A percentile compares a stretch with the other conserved stretches of the same genome.
Evolutionary conservation across 495 filamentous ascomycete species (phyloP).

Genomic region (Barbatosphaeria neglecta): DNA sequence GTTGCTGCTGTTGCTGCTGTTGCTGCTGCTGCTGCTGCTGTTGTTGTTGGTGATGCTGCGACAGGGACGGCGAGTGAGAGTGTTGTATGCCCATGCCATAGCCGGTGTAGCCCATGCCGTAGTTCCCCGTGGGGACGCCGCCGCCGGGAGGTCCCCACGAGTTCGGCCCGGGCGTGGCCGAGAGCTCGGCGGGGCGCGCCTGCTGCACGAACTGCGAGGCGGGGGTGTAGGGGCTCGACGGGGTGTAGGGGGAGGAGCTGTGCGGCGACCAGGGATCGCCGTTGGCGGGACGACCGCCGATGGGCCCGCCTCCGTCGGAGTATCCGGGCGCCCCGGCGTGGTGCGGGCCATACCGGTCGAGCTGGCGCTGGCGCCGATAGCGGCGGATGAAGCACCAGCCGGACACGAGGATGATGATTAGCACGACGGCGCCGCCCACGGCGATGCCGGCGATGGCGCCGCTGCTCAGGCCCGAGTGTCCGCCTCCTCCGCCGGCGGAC

Average conservation of each 20-base stretch:
- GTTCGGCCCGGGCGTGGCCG: not conserved
- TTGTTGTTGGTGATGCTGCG: not conserved
- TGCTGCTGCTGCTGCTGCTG: not conserved
- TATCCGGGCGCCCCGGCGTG: not conserved
- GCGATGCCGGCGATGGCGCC: slow-evolving; percentile 1
- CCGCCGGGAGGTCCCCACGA: not conserved
- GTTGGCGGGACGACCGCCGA: not conserved
- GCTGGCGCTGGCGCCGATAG: not conserved
- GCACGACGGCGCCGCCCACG: not conserved
- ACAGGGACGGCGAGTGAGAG: too few relatives aligned
- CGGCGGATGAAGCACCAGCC: not conserved
- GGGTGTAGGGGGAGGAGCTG: not conserved
- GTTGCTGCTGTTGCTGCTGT: not conserved
- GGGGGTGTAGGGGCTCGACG: not conserved
- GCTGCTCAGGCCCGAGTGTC: not conserved
- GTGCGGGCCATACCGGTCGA: not conserved
- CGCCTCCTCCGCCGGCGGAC: not conserved
- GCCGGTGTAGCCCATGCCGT: not conserved
- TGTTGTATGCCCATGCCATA: not conserved
- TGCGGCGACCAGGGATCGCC: not conserved
- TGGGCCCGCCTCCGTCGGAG: not conserved
- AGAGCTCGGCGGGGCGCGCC: not conserved
- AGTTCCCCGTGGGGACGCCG: too few relatives aligned
- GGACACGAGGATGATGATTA: not conserved
- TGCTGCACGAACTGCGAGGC: not conserved